Evolutionary conservation across 768 basidiomycete genomes (phyloP).

Genomic region (Boletus sensibilis): DNA sequence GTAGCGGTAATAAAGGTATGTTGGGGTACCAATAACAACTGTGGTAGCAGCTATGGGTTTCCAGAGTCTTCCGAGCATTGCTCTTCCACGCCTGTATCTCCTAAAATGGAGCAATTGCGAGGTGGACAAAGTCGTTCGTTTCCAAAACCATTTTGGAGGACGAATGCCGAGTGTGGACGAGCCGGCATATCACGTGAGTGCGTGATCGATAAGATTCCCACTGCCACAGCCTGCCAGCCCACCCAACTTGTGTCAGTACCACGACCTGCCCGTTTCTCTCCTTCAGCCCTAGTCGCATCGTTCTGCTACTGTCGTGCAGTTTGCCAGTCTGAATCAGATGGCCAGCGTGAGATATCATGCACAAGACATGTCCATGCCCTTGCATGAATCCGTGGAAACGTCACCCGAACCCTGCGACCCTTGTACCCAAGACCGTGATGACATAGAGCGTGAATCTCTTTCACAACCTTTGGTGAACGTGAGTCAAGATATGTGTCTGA

Average conservation of each 20-base stretch:
- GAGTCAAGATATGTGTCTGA: conserved; percentile 37
- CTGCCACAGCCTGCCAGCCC: conserved; percentile 8
- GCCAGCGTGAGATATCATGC: conserved; percentile 9
- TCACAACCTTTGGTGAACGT: conserved; percentile 32
- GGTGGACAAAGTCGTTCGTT: background rate
- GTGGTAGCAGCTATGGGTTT: conserved; percentile 60
- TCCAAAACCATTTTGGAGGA: background rate
- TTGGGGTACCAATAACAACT: conserved; percentile 53
- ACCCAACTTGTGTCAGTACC: conserved; percentile 25
- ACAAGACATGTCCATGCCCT: conserved; percentile 4
- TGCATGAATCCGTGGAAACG: conserved; percentile 1
- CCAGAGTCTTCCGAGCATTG: conserved; percentile 67
- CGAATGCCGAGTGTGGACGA: background rate
- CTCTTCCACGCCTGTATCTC: background rate
- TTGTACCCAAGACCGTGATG: conserved; percentile 7
- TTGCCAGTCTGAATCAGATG: conserved; percentile 12
- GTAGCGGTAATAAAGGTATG: conserved; percentile 57
- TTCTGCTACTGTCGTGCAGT: background rate
- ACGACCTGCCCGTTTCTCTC: conserved; percentile 21
- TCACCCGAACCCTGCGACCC: background rate
- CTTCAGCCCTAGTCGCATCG: background rate
- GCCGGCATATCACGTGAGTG: conserved; percentile 20
- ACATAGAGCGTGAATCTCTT: conserved; percentile 19
- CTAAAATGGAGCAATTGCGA: background rate
- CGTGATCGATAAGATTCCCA: conserved; percentile 29